These are phyloP conservation scores for Botrytis porri DNA, from an alignment of 2,329 filamentous ascomycete genomes.

Conservation along the genomic window DNA sequence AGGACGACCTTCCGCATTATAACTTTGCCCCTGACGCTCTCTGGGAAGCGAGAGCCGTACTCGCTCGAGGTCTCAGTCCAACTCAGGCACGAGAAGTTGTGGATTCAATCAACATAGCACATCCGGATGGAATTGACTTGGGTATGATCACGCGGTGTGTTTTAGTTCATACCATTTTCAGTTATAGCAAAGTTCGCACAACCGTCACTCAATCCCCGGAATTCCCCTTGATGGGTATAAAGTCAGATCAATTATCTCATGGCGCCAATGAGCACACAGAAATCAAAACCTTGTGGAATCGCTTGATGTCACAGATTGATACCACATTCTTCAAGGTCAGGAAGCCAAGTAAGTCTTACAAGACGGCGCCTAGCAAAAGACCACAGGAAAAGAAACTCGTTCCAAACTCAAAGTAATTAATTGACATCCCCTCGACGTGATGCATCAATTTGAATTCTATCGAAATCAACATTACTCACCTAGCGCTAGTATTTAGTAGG, in stretches of 20 bases:
- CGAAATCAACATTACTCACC: neutral
- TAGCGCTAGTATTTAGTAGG: neutral
- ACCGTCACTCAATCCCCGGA: constrained; percentile 7
- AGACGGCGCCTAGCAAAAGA: neutral
- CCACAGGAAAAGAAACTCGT: neutral
- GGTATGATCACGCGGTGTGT: constrained; percentile 11
- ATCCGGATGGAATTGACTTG: constrained; percentile 12
- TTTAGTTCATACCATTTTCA: constrained; percentile 5
- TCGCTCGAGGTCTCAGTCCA: neutral
- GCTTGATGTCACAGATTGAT: constrained; percentile 13
- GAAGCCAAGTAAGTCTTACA: neutral
- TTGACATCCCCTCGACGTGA: neutral
- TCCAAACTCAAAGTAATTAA: neutral
- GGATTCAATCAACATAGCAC: constrained; percentile 2
- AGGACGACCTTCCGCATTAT: neutral
- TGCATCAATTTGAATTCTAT: neutral
- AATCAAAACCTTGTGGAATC: constrained; percentile 1
- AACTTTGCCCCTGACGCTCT: neutral
- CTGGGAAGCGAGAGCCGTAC: neutral
- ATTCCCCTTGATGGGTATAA: constrained; percentile 9
- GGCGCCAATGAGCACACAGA: neutral
- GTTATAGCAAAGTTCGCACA: neutral
- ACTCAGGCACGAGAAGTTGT: constrained; percentile 5
- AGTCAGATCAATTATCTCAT: neutral
- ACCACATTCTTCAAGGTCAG: neutral